A percentile compares a stretch with the other conserved stretches of the same genome.
These are phyloP conservation scores for Leonotis leonurus DNA, from an alignment of 257 asterid species.

Conservation along the genomic window DNA sequence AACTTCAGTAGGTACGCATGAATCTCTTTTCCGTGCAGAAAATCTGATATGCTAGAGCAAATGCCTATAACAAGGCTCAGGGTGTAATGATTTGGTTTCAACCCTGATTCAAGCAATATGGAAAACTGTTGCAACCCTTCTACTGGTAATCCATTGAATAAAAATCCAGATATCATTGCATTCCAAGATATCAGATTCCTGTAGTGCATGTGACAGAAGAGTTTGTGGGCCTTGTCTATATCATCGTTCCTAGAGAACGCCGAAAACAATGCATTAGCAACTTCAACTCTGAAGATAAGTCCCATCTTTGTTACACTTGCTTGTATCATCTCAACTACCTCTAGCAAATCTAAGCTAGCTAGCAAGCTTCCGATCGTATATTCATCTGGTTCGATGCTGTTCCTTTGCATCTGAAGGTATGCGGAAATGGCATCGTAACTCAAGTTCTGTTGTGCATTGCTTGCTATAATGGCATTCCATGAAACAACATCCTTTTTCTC, in stretches of 20 bases:
- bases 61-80: slow-evolving; percentile 63
- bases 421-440: slow-evolving; percentile 33
- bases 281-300: slow-evolving; percentile 53
- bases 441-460: slow-evolving; percentile 44
- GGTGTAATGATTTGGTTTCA: slow-evolving; percentile 59
- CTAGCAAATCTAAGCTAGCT: slow-evolving; percentile 36
- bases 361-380: slow-evolving; percentile 75
- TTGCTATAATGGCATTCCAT: slow-evolving; percentile 76
- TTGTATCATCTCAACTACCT: slow-evolving; percentile 50
- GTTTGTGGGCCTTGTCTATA: slow-evolving; percentile 37
- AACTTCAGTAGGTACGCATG: slow-evolving; percentile 42
- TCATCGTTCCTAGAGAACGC: slow-evolving; percentile 48
- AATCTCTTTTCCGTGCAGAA: slow-evolving; percentile 56
- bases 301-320: slow-evolving; percentile 48
- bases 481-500: slow-evolving; percentile 50
- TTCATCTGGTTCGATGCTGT: slow-evolving; percentile 55
- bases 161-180: slow-evolving; percentile 63
- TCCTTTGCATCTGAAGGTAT: slow-evolving; percentile 53
- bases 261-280: slow-evolving; percentile 67
- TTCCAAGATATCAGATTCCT: slow-evolving; percentile 84
- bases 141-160: slow-evolving; percentile 43
- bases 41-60: slow-evolving; percentile 54
- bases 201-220: slow-evolving; percentile 39
- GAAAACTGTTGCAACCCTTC: slow-evolving; percentile 46
- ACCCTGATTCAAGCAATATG: slow-evolving; percentile 24